Evolutionary conservation across 257 asterid genomes (phyloP).

Genomic region (Nicotiana tabacum): DNA sequence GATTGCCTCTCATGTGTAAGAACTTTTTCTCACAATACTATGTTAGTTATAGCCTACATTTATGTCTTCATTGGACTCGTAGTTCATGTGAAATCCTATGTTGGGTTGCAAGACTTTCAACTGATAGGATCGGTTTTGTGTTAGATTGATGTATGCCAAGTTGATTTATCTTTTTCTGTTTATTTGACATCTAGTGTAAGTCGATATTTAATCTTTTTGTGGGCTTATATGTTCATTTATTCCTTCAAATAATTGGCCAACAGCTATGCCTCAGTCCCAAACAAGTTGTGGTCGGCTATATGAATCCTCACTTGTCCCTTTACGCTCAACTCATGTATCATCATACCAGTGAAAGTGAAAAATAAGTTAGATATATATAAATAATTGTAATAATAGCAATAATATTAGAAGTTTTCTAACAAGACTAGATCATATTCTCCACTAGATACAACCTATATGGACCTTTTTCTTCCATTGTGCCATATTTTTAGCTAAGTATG

Average conservation of each 20-base stretch:
- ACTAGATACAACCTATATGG: too few relatives aligned
- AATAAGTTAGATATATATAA: too few relatives aligned
- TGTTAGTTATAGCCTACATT: background rate
- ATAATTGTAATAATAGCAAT: too few relatives aligned
- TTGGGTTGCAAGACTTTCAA: background rate
- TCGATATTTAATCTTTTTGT: background rate
- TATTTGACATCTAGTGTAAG: background rate
- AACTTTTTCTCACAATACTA: background rate
- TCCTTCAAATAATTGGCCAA: background rate
- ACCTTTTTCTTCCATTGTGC: too few relatives aligned
- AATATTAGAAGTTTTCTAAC: too few relatives aligned
- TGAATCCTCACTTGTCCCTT: too few relatives aligned
- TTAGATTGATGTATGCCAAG: background rate
- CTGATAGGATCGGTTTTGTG: background rate
- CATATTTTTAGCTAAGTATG: too few relatives aligned
- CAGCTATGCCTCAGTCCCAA: too few relatives aligned
- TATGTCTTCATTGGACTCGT: background rate
- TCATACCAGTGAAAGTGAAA: too few relatives aligned
- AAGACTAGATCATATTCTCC: too few relatives aligned
- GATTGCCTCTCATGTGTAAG: conserved; percentile 60
- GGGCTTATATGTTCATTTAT: background rate
- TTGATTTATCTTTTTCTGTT: background rate
- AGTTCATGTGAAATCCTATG: background rate
- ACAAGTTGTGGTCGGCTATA: too few relatives aligned
- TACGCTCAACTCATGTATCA: too few relatives aligned